Base-by-base conservation (phyloP, 495 filamentous ascomycete genomes). In the Hypoxylon fragiforme region DNA sequence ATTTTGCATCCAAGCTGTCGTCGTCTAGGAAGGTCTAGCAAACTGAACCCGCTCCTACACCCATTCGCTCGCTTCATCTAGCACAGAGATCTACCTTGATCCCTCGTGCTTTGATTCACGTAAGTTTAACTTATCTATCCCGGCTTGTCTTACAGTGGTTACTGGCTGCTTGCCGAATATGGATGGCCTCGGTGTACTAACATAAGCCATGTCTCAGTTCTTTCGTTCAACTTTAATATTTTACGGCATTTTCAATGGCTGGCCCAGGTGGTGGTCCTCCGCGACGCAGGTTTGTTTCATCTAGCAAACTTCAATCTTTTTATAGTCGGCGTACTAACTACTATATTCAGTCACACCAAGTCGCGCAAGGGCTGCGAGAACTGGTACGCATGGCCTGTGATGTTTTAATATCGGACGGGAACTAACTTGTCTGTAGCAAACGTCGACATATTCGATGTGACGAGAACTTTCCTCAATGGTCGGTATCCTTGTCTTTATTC, bases 381-480 rank as follows among this genome's bases (percentile, higher is more conserved):
- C 24, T 98, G 94, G 72, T 75, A 70, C 50, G 70, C 31, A 38
- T 52, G 14, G 21, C 44, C 14, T 22, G 9, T 19, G 32, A n/a
- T 16, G 16, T 30, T 26, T 13, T 24, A 22, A 13, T 28, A 28
- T 34, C 5, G 13, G 18, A 21, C 8, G 19, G 26, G 18, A 55
- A 61, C 63, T 71, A 39, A 73, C 55, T 44, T 7, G 12, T 31
- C 19, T 20, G 40, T 51, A 74, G 71, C 81, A 98, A 98, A 80
- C 84, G 87, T 71, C 85, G 94, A 65, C 94, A 98, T 73, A 97
- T 98, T 68, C 85, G 94, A 52, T 98, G 94, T 74, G 94, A 98
- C 70, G 95, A 98, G 72, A 96, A 81, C 52, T 96, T 92, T 62
- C 94, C 95, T 16, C 94, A 98, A 84, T 98, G 94, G 92, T 97